Percentiles rank a stretch among this genome's conserved stretches.
Evolutionary conservation across 345 rosid species (phyloP).

Genomic region (Brassica juncea): DNA sequence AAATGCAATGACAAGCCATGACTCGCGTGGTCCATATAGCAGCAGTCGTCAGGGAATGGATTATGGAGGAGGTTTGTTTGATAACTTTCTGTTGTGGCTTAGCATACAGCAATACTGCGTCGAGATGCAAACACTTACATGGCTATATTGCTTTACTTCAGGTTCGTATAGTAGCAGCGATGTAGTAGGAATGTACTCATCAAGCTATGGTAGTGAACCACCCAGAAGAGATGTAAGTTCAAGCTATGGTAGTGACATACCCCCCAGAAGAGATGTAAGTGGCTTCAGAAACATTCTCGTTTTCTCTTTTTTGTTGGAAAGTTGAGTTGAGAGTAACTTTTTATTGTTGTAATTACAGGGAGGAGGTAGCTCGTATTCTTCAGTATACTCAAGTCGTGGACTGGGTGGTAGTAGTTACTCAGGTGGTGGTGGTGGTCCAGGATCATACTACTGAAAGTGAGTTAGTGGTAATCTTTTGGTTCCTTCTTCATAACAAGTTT

Average conservation of each 20-base stretch:
- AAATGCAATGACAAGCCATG: constrained; percentile 72
- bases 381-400: constrained; percentile 81
- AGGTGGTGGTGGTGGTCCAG: constrained; percentile 85
- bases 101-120: constrained; percentile 3
- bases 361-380: constrained; percentile 86
- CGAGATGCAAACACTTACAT: not conserved
- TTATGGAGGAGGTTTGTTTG: constrained; percentile 68
- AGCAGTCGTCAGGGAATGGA: constrained; percentile 78
- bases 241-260: constrained; percentile 65
- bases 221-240: constrained; percentile 74
- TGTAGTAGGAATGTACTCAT: constrained; percentile 70
- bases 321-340: constrained; percentile 1
- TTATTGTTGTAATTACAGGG: constrained; percentile 49
- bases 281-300: constrained; percentile 11
- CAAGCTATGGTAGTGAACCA: constrained; percentile 62
- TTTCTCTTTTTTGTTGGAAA: not conserved
- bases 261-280: constrained; percentile 71
- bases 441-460: constrained; percentile 83
- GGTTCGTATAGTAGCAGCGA: constrained; percentile 79
- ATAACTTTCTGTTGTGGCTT: constrained; percentile 27
- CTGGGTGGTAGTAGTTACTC: constrained; percentile 76
- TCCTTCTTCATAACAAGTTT: constrained; percentile 13
- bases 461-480: constrained; percentile 24
- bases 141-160: constrained; percentile 40
- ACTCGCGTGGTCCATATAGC: constrained; percentile 74